A percentile compares a stretch with the other conserved stretches of the same genome.
Conservation (phyloP, 345 rosid species). For the Carallia brachiata region DNA sequence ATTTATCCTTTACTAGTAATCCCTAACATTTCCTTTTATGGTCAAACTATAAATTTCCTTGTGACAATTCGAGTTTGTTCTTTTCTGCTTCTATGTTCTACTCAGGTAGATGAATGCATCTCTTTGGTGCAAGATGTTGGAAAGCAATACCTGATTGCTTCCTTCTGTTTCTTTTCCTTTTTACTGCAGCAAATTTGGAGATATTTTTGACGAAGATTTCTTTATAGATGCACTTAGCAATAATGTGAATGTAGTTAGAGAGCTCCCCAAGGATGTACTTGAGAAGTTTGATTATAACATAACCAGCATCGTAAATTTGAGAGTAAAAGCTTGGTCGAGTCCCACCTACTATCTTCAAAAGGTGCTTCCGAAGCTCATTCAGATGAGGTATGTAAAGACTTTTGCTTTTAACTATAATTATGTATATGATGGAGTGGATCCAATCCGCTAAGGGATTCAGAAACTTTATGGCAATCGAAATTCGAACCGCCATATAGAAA, state of each 20-base stretch:
- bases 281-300: constrained; percentile 78
- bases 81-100: background rate
- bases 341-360: constrained; percentile 80
- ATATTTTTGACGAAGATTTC: constrained; percentile 92
- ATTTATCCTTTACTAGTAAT: background rate
- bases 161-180: constrained; percentile 21
- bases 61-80: background rate
- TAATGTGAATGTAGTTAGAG: constrained; percentile 69
- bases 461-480: background rate
- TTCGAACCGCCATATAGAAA: background rate
- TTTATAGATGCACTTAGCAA: constrained; percentile 71
- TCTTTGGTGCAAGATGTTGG: constrained; percentile 15
- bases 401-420: background rate
- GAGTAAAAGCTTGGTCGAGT: constrained; percentile 94
- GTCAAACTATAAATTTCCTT: background rate
- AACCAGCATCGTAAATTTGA: constrained; percentile 85
- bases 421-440: background rate
- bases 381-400: constrained; percentile 48
- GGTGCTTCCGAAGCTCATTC: constrained; percentile 81
- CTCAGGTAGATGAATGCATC: background rate
- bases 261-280: constrained; percentile 80
- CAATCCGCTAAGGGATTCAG: background rate
- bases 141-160: constrained; percentile 6
- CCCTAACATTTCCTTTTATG: background rate
- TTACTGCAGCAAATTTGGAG: constrained; percentile 77